Percentiles rank a stretch among this genome's conserved stretches.
These are phyloP conservation scores for Pichiaceae sp. DNA, from an alignment of 1,139 yeast genomes.

Conservation along the genomic window DNA sequence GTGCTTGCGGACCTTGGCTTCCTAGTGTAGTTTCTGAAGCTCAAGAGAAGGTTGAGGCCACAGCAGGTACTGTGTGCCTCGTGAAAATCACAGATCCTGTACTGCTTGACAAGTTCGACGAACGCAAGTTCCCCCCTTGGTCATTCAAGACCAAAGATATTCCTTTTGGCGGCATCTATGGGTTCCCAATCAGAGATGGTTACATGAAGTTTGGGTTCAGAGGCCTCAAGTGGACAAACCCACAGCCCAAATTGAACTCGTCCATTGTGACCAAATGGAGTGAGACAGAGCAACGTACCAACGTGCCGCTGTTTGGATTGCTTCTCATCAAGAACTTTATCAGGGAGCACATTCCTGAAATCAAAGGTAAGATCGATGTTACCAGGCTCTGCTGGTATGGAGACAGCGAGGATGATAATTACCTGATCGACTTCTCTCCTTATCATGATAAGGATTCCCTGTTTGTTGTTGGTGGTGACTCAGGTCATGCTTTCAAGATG, in stretches of 20 bases:
- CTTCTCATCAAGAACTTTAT: constrained; percentile 15
- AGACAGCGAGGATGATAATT: constrained; percentile 26
- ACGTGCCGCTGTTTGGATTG: constrained; percentile 14
- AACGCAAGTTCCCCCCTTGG: constrained; percentile 16
- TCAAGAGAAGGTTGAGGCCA: constrained; percentile 10
- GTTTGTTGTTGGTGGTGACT: constrained; percentile 26
- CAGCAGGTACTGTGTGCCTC: constrained; percentile 14
- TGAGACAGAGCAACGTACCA: constrained; percentile 7
- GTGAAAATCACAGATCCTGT: constrained; percentile 10
- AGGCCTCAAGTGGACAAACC: constrained; percentile 19
- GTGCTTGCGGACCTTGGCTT: constrained; percentile 16
- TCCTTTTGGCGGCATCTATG: constrained; percentile 20
- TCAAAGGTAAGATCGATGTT: constrained; percentile 9
- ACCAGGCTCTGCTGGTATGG: constrained; percentile 25
- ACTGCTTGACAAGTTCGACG: constrained; percentile 8
- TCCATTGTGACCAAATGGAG: constrained; percentile 16
- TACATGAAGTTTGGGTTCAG: constrained; percentile 17
- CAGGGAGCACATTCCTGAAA: constrained; percentile 15
- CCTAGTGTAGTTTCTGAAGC: constrained; percentile 8
- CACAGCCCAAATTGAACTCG: constrained; percentile 10
- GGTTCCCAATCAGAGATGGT: constrained; percentile 18
- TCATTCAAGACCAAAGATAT: constrained; percentile 17
- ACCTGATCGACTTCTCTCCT: constrained; percentile 13
- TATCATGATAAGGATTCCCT: constrained; percentile 20
- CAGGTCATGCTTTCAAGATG: constrained; percentile 28